Percentiles rank a stretch among this genome's conserved stretches.
These are phyloP conservation scores for Phialocephala sp. DNA, from an alignment of 2,329 filamentous ascomycete species.

Conservation along the genomic window DNA sequence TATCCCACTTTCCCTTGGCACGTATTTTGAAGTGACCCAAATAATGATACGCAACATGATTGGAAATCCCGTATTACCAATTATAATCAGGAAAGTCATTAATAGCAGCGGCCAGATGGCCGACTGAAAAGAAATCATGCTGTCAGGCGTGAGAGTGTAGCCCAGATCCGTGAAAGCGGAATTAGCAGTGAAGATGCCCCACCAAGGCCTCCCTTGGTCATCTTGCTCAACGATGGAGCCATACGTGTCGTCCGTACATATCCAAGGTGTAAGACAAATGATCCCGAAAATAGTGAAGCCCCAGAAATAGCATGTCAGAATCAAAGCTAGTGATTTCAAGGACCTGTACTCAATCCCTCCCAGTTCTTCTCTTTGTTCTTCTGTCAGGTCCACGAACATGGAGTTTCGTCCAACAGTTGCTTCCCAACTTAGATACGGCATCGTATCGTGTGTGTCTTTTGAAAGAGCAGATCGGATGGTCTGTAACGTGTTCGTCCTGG, in stretches of 20 bases:
- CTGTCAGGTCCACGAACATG: conserved; percentile 83
- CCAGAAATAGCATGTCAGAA: conserved; percentile 81
- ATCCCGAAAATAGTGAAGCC: conserved; percentile 82
- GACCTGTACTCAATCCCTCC: conserved; percentile 97
- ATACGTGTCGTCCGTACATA: conserved; percentile 67
- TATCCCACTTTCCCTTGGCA: conserved; percentile 68
- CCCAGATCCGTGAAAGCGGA: conserved; percentile 96
- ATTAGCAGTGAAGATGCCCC: conserved; percentile 87
- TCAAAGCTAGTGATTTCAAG: conserved; percentile 80
- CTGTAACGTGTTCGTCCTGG: conserved; percentile 54
- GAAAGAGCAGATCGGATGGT: conserved; percentile 57
- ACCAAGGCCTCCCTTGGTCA: conserved; percentile 78
- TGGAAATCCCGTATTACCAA: conserved; percentile 94
- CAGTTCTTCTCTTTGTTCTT: conserved; percentile 91
- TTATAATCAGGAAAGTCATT: conserved; percentile 85
- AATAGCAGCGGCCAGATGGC: conserved; percentile 78
- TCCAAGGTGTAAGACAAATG: conserved; percentile 80
- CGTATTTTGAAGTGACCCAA: conserved; percentile 75
- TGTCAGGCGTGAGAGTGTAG: conserved; percentile 89
- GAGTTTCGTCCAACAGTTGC: conserved; percentile 94
- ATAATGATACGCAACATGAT: conserved; percentile 94
- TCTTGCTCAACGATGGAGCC: conserved; percentile 65
- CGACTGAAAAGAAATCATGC: conserved; percentile 86
- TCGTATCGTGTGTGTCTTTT: conserved; percentile 58
- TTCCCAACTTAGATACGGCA: conserved; percentile 93